These are phyloP conservation scores for Fomitopsis serialis DNA, from an alignment of 768 basidiomycete species.

Conservation along the genomic window DNA sequence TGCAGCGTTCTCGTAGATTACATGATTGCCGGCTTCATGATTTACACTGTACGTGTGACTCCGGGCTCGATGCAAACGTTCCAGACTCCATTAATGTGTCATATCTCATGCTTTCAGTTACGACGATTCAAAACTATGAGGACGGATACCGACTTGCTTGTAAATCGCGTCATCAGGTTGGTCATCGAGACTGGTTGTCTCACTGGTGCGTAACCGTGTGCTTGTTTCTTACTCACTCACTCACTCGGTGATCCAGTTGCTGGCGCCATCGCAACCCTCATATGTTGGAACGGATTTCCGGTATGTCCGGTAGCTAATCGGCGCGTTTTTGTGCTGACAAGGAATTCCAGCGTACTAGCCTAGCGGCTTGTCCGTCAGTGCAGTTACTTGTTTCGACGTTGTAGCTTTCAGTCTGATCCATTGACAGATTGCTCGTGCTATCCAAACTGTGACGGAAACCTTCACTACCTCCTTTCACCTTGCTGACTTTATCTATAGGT, in stretches of 20 bases:
- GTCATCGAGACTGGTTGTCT: neutral
- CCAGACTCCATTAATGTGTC: neutral
- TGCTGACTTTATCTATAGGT: neutral
- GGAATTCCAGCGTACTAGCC: neutral
- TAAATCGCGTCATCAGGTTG: neutral
- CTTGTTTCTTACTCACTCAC: neutral
- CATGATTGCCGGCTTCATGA: neutral
- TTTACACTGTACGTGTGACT: neutral
- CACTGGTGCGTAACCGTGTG: neutral
- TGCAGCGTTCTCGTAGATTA: neutral
- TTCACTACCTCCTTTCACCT: neutral
- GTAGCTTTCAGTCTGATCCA: neutral
- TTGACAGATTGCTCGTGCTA: neutral
- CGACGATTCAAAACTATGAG: neutral
- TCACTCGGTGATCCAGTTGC: no score
- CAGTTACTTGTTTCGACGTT: neutral
- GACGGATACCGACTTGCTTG: neutral
- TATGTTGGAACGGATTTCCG: neutral
- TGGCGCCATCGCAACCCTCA: neutral
- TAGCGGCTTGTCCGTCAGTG: neutral
- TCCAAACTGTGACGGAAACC: neutral
- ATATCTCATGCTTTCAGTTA: neutral
- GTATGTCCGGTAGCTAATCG: no score
- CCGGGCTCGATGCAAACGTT: neutral
- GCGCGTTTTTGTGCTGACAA: neutral